Evolutionary conservation across 129 eudicot genomes (phyloP), one percentile per base, ranked within the genome.

Genomic region (Chrysanthemum makinoi): DNA sequence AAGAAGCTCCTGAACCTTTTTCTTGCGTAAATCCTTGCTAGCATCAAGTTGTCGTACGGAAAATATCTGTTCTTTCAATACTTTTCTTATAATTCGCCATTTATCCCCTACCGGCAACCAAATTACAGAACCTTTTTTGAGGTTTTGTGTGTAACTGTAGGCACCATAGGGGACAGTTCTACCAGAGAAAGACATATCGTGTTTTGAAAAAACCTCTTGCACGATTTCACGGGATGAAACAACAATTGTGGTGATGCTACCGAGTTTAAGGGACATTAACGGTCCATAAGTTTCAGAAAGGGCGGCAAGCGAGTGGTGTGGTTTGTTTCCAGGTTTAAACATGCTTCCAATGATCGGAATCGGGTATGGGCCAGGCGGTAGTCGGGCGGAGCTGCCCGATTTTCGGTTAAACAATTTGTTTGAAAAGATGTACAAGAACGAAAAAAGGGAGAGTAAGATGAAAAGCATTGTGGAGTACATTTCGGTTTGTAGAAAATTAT

Each of bases 261-360:
- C 93, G 0, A 84, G 80, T 24, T 77, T 81, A 6, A 87, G 81
- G 2, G 77, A 55, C 85, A 87, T 87, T 1, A 87, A 2, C 0
- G 89, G 87, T 10, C 93, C 93, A 24, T 87, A 79, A 0, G 65
- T 81, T 66, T 62, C 58, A 20, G 89, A 73, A 39, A 39, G 9
- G 44, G 44, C 9, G 1, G 44, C 44, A 39, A 39, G 44, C 44
- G 44, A 39, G 44, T 39, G 44, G 9, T 39, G 44, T 39, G 44
- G 44, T 39, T 39, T 39, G 44, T 39, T 39, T 39, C 44, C 44
- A 39, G 6, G 44, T 39, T 39, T 39, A 6, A 39, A 39, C 9
- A 39, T 39, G 44, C 44, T 39, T 6, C 44, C 44, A 39, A 39
- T 39, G 44, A 39, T 39, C 44, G 44, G 44, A 39, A 39, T 39